A percentile compares a stretch with the other conserved stretches of the same genome.
Conservation (phyloP, 1,284 basidiomycete genomes). For the Ganoderma sp. region DNA sequence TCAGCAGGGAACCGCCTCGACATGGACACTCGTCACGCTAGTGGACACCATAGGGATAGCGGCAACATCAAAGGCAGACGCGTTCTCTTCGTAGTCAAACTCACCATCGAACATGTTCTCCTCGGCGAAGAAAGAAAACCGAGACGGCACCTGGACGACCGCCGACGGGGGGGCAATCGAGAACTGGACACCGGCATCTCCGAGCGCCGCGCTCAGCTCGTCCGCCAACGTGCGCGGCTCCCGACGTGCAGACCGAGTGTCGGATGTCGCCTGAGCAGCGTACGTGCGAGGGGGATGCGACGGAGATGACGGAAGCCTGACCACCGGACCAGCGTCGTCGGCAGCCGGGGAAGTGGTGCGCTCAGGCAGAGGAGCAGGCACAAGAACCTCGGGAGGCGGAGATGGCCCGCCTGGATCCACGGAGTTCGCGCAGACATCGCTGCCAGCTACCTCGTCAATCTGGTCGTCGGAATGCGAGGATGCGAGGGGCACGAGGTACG, state of each 20-base stretch:
- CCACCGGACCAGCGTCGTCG: neutral
- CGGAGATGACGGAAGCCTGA: neutral
- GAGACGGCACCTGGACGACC: conserved; percentile 3
- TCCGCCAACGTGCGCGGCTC: conserved; percentile 7
- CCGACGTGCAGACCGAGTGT: neutral
- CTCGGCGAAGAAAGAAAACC: conserved; percentile 18
- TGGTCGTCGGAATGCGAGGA: neutral
- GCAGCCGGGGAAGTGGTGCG: neutral
- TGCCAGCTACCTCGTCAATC: neutral
- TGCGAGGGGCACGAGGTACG: neutral
- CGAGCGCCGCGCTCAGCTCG: conserved; percentile 5
- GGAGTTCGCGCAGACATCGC: neutral
- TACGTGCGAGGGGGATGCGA: neutral
- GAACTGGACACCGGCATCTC: conserved; percentile 11
- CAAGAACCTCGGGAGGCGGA: neutral
- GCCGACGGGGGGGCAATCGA: conserved; percentile 5
- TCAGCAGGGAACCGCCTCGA: neutral
- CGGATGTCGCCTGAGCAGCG: neutral
- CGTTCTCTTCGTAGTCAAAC: neutral
- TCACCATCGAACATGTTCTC: neutral
- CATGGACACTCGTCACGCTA: neutral
- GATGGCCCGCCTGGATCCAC: neutral
- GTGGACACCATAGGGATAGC: neutral
- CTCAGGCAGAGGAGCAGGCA: neutral
- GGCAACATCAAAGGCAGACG: neutral